Percentiles rank a stretch among this genome's conserved stretches.
phyloP scores from a whole-genome alignment of 768 basidiomycete species.

The Ramaria rubella region DNA sequence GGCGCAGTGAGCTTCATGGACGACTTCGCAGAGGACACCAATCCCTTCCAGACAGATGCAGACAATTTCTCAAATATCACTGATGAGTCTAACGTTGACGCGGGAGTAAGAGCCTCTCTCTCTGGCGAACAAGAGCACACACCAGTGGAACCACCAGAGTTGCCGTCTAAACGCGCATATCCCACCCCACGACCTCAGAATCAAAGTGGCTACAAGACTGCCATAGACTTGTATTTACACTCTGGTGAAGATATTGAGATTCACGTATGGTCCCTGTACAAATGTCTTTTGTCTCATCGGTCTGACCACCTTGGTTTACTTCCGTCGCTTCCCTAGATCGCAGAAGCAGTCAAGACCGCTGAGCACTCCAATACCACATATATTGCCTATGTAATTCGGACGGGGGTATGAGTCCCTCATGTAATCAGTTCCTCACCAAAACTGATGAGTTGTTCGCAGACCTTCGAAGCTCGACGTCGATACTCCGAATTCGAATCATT shows the following conservation, averaged over 20 bases:
- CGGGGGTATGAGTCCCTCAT: conserved; percentile 54
- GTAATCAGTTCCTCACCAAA: conserved; percentile 12
- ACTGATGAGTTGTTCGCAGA: conserved; percentile 37
- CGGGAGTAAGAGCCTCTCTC: neutral
- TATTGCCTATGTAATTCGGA: conserved; percentile 88
- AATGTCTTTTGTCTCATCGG: conserved; percentile 12
- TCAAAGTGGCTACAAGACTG: conserved; percentile 45
- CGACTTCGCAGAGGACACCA: conserved; percentile 30
- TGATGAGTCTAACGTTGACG: conserved; percentile 1
- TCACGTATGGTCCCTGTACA: conserved; percentile 41
- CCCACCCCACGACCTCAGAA: conserved; percentile 37
- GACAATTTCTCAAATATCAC: conserved; percentile 1
- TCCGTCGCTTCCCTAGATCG: conserved; percentile 50
- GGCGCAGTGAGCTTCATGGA: neutral
- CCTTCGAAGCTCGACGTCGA: conserved; percentile 74
- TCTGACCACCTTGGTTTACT: too few relatives aligned
- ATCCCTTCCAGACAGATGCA: conserved; percentile 31
- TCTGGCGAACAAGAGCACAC: conserved; percentile 12
- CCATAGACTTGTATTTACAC: conserved; percentile 69
- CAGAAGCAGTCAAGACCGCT: conserved; percentile 92
- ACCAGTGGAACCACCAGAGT: conserved; percentile 31
- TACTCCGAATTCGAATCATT: conserved; percentile 98
- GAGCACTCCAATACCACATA: conserved; percentile 84
- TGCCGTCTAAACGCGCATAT: conserved; percentile 53
- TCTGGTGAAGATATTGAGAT: conserved; percentile 80